Conservation (phyloP, 225 moss, liverwort and hornwort genomes). For the Anthoceros angustus region DNA sequence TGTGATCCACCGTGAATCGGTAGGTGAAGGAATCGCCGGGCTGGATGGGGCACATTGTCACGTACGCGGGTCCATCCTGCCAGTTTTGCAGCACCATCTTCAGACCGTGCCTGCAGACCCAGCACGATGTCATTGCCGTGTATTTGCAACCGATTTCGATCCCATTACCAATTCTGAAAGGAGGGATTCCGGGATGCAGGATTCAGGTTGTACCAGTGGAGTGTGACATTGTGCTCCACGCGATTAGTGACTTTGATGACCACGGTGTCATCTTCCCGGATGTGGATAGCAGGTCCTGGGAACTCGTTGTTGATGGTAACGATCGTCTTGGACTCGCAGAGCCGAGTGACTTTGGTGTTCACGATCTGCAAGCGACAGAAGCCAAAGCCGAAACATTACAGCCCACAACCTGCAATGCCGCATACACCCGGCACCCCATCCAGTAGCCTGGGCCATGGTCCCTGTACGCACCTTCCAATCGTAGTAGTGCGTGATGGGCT, state of each 20-base stretch:
- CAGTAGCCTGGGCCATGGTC: too few species aligned
- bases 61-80: slow-evolving; percentile 52
- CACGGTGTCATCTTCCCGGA: background rate
- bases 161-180: too few species aligned
- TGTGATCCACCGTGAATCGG: slow-evolving; percentile 27
- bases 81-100: slow-evolving; percentile 26
- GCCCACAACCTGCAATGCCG: too few species aligned
- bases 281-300: background rate
- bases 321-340: background rate
- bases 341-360: background rate
- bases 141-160: background rate
- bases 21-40: slow-evolving; percentile 29
- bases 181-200: background rate
- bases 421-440: too few species aligned
- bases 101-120: slow-evolving; percentile 39
- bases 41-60: slow-evolving; percentile 44
- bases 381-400: background rate
- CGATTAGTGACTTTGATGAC: background rate
- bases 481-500: too few species aligned
- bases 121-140: background rate
- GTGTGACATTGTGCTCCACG: background rate
- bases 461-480: too few species aligned
- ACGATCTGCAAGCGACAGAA: background rate
- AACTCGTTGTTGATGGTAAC: background rate
- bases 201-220: background rate